phyloP scores from a whole-genome alignment of 208 protist species.

The Zelonia costaricensis region DNA sequence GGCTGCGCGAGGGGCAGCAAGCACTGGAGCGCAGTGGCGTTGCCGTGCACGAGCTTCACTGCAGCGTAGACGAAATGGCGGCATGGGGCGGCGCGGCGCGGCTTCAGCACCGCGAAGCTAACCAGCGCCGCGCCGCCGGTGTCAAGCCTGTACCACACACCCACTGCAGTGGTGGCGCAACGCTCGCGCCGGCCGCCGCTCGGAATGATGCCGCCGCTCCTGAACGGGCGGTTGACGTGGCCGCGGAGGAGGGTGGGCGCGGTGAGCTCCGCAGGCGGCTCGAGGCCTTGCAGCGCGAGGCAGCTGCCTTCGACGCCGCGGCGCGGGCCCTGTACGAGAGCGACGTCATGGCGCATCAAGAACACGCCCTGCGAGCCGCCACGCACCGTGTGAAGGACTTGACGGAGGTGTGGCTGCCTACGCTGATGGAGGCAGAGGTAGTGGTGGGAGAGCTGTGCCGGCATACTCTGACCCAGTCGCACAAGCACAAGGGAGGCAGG shows the following conservation, averaged over 20 bases:
- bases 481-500: not conserved
- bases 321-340: slow-evolving; percentile 7
- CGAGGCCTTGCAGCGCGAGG: slow-evolving; percentile 8
- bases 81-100: not conserved
- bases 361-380: not conserved
- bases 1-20: slow-evolving; percentile 7
- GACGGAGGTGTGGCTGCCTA: slow-evolving; percentile 4
- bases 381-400: slow-evolving; percentile 1
- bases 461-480: not conserved
- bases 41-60: slow-evolving; percentile 17
- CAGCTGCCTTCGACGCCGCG: not conserved
- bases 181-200: no score
- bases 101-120: no score
- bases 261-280: no score
- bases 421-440: not conserved
- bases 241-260: no score
- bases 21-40: slow-evolving; percentile 1
- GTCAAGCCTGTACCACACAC: no score
- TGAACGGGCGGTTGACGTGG: no score
- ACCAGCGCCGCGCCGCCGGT: no score
- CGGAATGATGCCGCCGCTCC: no score
- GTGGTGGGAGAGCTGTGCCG: not conserved
- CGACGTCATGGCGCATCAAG: not conserved
- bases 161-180: no score
- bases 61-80: slow-evolving; percentile 1